Evolutionary conservation across 2,329 filamentous ascomycete genomes (phyloP), one percentile per base, ranked within the genome.

Genomic region (Fusarium albidum): DNA sequence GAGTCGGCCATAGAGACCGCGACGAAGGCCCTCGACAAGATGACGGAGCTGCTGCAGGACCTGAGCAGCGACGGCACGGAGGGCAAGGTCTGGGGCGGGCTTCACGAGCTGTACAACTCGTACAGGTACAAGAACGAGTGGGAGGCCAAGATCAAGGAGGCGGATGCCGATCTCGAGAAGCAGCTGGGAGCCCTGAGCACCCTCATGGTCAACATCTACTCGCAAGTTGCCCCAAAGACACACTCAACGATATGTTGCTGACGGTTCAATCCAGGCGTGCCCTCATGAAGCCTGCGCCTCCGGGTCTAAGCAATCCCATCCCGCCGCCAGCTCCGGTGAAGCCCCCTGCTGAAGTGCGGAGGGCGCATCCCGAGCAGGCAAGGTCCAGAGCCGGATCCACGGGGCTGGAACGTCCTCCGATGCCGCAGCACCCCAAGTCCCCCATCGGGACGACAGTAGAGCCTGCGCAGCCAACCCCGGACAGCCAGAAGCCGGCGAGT

Each of bases 141-240:
- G 51, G 66, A 70, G 25, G 64, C 61, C n/a, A 70, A 71, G 57
- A 63, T 72, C 1, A 68, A 69, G 35, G 32, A 60, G 12, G 68
- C 69, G 3, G 69, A 72, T 43, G 59, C 42, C 0, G 64, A 68
- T 1, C 52, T 72, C 18, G 66, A 72, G 35, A 68, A 63, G 37
- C 67, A 72, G 34, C 21, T 72, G 15, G 58, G 54, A 0, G 52
- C 47, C 10, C 48, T 72, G 1, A 69, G 65, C 18, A 69, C 59
- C 18, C 49, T 71, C 1, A 71, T 72, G 70, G 63, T 69, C 4
- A 71, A 70, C 9, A 66, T 72, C 3, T 71, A 72, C 59, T 69
- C 70, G 70, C 71, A 38, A 47, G 68, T 69, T n/a, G n/a, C n/a
- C 5, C 9, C 3, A 3, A 9, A 1, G 1, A 1, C 3, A 18